Percentiles rank a stretch among this genome's conserved stretches.
Conservation (phyloP, 805 yeast genomes). For the Ogataea pini region DNA sequence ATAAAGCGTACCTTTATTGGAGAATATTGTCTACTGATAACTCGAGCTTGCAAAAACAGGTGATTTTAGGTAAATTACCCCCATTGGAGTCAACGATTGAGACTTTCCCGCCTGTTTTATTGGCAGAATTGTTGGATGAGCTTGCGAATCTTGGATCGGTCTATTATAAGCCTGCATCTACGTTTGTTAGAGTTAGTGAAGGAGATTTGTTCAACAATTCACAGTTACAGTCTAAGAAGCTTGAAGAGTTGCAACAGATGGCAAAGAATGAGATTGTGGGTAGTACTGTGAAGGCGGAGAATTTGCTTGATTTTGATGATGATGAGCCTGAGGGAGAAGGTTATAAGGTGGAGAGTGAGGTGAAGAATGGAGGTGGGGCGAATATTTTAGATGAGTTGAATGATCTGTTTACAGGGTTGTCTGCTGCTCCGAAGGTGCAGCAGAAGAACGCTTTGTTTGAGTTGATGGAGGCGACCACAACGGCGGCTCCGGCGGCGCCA, state of each 20-base stretch:
- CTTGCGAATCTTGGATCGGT: slow-evolving; percentile 85
- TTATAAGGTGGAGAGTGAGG: not conserved
- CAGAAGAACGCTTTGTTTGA: not conserved
- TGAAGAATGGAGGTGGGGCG: slow-evolving; percentile 7
- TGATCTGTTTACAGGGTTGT: slow-evolving; percentile 55
- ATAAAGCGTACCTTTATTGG: slow-evolving; percentile 80
- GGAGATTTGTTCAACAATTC: slow-evolving; percentile 26
- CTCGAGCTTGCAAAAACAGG: slow-evolving; percentile 45
- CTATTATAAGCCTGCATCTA: slow-evolving; percentile 77
- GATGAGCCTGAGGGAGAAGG: slow-evolving; percentile 38
- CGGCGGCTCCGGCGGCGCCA: not conserved
- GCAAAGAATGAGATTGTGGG: slow-evolving; percentile 74
- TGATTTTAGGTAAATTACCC: slow-evolving; percentile 66
- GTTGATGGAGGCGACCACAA: not conserved
- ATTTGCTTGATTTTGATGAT: slow-evolving; percentile 82
- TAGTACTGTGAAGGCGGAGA: slow-evolving; percentile 67
- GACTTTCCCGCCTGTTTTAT: slow-evolving; percentile 63
- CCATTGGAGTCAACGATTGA: slow-evolving; percentile 73
- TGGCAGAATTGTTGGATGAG: slow-evolving; percentile 71
- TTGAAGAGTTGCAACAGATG: slow-evolving; percentile 75
- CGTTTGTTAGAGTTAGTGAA: slow-evolving; percentile 44
- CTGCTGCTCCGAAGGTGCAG: not conserved
- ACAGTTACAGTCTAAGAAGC: slow-evolving; percentile 47
- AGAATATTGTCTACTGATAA: slow-evolving; percentile 58
- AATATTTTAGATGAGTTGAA: slow-evolving; percentile 71